Evolutionary conservation across 2,329 filamentous ascomycete genomes (phyloP).

Genomic region (Hymenoscyphus albidus): DNA sequence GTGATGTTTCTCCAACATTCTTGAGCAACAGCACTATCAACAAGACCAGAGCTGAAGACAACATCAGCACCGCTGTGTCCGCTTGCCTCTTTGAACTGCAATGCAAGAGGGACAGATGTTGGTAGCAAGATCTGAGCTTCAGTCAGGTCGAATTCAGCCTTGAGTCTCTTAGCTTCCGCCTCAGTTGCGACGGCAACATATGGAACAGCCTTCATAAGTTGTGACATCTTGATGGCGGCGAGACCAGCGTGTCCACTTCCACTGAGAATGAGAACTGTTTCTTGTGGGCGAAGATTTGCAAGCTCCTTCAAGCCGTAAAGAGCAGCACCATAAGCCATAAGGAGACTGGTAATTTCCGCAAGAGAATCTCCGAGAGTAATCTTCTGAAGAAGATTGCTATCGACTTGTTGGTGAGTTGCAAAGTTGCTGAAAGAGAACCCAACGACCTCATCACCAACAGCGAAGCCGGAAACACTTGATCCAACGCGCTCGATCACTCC

Average conservation of each 20-base stretch:
- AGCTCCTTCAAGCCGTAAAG: constrained; percentile 27
- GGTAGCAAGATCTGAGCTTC: no score
- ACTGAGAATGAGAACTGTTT: constrained; percentile 12
- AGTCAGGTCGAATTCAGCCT: no score
- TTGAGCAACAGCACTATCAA: constrained; percentile 21
- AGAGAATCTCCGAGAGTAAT: no score
- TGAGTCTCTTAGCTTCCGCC: constrained; percentile 9
- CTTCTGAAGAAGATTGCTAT: neutral
- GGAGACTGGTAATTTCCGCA: neutral
- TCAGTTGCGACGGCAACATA: constrained; percentile 20
- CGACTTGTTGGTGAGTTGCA: neutral
- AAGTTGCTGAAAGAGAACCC: neutral
- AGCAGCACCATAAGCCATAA: constrained; percentile 5
- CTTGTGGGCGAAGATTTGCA: constrained; percentile 18
- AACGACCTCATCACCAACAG: constrained; percentile 5
- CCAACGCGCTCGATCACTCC: neutral
- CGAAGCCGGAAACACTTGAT: constrained; percentile 1
- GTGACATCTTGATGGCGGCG: constrained; percentile 26
- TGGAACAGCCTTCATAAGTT: constrained; percentile 18
- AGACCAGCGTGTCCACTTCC: constrained; percentile 21
- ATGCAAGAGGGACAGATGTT: no score
- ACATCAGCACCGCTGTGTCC: constrained; percentile 26
- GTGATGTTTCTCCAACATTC: constrained; percentile 35
- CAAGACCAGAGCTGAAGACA: constrained; percentile 25
- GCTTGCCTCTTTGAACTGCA: constrained; percentile 16